Conservation (phyloP, 768 basidiomycete species). For the Phylloporus sp. region DNA sequence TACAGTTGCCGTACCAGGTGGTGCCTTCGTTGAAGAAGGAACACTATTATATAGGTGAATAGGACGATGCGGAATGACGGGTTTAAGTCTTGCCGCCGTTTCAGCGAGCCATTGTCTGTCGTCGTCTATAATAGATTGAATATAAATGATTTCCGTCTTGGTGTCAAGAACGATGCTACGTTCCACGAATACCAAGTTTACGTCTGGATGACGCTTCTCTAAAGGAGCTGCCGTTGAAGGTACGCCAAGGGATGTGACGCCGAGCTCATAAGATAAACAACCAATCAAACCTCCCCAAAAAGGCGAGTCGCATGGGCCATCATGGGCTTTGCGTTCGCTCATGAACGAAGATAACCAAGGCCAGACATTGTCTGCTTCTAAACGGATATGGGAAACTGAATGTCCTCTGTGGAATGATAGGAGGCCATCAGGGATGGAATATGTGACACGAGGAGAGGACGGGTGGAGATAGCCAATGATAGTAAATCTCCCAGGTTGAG, state of each 20-base stretch:
- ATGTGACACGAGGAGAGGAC: slow-evolving; percentile 54
- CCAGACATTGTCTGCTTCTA: slow-evolving; percentile 62
- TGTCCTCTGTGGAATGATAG: slow-evolving; percentile 44
- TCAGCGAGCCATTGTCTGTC: slow-evolving; percentile 61
- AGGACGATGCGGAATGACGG: slow-evolving; percentile 10
- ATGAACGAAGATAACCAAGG: slow-evolving; percentile 73
- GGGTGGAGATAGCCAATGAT: slow-evolving; percentile 62
- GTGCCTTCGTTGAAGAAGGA: slow-evolving; percentile 27
- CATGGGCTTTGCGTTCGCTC: slow-evolving; percentile 43
- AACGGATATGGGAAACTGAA: slow-evolving; percentile 34
- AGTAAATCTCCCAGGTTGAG: slow-evolving; percentile 69
- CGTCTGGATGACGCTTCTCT: slow-evolving; percentile 56
- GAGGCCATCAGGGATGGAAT: slow-evolving; percentile 47
- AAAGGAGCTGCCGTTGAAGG: slow-evolving; percentile 29
- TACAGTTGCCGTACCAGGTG: slow-evolving; percentile 30
- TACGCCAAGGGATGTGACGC: slow-evolving; percentile 52
- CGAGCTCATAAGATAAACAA: slow-evolving; percentile 76
- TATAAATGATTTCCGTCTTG: slow-evolving; percentile 43
- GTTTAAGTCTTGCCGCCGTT: slow-evolving; percentile 28
- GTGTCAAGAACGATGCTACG: slow-evolving; percentile 71
- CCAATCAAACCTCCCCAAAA: slow-evolving; percentile 87
- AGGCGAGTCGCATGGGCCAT: slow-evolving; percentile 53
- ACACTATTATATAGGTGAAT: slow-evolving; percentile 9
- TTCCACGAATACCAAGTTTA: slow-evolving; percentile 74
- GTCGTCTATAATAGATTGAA: slow-evolving; percentile 60